phyloP scores from a whole-genome alignment of 768 basidiomycete species.

The Tulasnella sp. region DNA sequence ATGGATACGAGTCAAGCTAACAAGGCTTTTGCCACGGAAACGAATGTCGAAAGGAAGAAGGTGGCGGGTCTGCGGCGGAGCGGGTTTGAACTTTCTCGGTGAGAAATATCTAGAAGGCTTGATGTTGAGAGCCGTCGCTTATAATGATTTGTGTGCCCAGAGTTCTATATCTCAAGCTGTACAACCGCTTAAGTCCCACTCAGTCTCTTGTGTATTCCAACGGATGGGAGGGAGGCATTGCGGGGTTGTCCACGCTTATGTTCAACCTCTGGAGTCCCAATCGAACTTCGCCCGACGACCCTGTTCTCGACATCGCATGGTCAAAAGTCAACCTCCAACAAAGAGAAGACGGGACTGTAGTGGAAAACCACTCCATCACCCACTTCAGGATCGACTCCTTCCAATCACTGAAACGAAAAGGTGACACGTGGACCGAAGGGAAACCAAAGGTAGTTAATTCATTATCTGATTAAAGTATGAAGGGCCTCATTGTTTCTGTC shows the following conservation, averaged over 20 bases:
- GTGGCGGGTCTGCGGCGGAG: background rate
- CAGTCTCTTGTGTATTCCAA: background rate
- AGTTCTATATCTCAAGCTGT: background rate
- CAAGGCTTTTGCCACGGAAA: background rate
- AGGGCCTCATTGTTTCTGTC: background rate
- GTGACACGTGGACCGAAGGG: background rate
- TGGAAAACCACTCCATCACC: background rate
- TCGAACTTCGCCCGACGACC: background rate
- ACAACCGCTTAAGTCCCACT: background rate
- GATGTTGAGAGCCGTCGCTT: background rate
- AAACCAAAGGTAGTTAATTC: background rate
- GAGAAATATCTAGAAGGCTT: background rate
- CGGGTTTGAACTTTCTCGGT: background rate
- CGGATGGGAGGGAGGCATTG: background rate
- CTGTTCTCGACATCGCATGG: slow-evolving; percentile 5
- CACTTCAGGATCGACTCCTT: background rate
- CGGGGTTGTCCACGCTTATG: background rate
- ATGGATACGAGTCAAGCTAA: background rate
- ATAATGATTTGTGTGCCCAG: background rate
- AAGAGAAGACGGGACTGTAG: background rate
- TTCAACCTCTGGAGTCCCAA: background rate
- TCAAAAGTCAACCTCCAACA: background rate
- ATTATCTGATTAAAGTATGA: background rate
- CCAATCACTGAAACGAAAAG: background rate
- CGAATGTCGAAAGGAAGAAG: background rate